Evolutionary conservation across 352 stramenopile genomes (phyloP), one percentile per base, ranked within the genome.

Genomic region (Phytophthora agathidicida): DNA sequence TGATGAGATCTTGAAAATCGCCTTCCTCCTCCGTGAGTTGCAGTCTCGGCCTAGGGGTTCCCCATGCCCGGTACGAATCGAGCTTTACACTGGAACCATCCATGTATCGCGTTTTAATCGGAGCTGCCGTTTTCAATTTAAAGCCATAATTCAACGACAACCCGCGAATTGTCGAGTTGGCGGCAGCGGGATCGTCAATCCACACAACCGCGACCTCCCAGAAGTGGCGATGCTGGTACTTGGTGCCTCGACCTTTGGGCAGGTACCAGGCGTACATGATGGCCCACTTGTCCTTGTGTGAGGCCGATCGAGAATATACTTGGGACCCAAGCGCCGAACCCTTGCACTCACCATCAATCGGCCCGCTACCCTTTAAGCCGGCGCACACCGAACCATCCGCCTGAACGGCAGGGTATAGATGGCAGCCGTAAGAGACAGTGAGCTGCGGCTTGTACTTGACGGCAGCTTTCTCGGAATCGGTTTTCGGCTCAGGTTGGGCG

Each of bases 241-340:
- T 4, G 5, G 10, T 28, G 13, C 5, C 9, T 17, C 5, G 35
- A 23, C 33, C 66, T 52, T 76, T 78, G 2, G 65, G 65, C 31
- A 77, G 65, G 47, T 77, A 77, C 68, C 64, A 77, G 30, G 55
- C 45, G 56, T 70, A 71, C 64, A 68, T 68, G 61, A 73, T 64
- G 16, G 58, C 51, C 31, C 39, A 68, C 10, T 28, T 33, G 27
- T 44, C 50, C 14, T 71, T 58, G 45, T 68, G 68, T 33, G 26
- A 51, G 9, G 17, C 28, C 13, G 58, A 56, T 11, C 58, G 64
- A 14, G 57, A 49, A 23, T 65, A 73, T 2, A 73, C 41, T 41
- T 73, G 64, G 0, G 62, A 59, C 13, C 55, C 62, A 11, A 48
- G 26, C 28, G 13, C 16, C 6, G 62, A 59, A 0, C 42, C 48